These are phyloP conservation scores for Colletotrichum eremochloae DNA, from an alignment of 2,329 filamentous ascomycete genomes.

Conservation along the genomic window DNA sequence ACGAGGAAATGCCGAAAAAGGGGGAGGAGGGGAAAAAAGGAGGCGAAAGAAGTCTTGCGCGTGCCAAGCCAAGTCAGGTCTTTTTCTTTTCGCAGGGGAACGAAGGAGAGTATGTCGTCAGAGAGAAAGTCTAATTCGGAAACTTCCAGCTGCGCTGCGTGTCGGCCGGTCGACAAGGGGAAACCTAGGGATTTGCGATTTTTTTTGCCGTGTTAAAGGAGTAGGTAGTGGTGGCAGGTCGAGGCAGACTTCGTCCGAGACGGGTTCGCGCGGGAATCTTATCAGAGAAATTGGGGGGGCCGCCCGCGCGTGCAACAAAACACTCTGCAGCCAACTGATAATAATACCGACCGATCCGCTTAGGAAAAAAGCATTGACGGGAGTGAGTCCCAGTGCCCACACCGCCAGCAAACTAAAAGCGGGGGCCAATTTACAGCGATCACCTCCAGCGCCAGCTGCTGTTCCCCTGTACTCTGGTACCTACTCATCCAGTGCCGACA, in stretches of 20 bases:
- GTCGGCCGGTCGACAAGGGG: constrained; percentile 16
- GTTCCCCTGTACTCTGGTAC: neutral
- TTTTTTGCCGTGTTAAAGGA: neutral
- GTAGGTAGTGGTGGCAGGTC: neutral
- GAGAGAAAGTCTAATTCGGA: constrained; percentile 10
- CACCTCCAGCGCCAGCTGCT: neutral
- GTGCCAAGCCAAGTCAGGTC: neutral
- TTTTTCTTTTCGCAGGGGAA: neutral
- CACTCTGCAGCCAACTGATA: constrained; percentile 11
- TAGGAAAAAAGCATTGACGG: constrained; percentile 8
- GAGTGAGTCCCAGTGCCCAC: constrained; percentile 1
- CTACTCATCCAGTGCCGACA: neutral
- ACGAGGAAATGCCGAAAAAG: neutral
- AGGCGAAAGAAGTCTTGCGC: neutral
- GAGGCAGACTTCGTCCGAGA: constrained; percentile 9
- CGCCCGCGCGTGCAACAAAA: constrained; percentile 17
- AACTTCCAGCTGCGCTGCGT: constrained; percentile 3
- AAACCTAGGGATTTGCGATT: neutral
- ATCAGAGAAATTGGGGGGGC: constrained; percentile 34
- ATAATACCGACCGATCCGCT: constrained; percentile 31
- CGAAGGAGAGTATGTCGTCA: neutral
- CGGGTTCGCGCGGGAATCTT: constrained; percentile 30
- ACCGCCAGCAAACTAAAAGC: constrained; percentile 36
- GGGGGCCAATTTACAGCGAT: constrained; percentile 11
- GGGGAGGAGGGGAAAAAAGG: neutral